Evolutionary conservation across 208 protist genomes (phyloP).

Genomic region (Acanthamoeba sp.): DNA sequence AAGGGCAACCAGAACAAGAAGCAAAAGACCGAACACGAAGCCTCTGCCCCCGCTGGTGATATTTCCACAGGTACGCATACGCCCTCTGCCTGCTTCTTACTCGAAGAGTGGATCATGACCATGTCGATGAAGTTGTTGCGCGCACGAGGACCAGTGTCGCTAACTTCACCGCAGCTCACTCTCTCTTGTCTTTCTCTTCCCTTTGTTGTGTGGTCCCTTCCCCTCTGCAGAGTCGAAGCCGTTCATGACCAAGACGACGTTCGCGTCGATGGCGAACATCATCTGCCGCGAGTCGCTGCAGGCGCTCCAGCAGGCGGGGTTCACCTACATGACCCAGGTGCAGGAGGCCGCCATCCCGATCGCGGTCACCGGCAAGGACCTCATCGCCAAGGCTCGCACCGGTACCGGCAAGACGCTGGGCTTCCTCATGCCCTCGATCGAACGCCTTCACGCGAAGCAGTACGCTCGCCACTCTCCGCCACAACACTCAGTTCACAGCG

Average conservation of each 20-base stretch:
- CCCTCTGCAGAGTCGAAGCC: conserved; percentile 26
- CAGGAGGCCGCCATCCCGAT: conserved; percentile 90
- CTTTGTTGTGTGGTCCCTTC: background rate
- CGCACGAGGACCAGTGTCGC: background rate
- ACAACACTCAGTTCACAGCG: too few species aligned
- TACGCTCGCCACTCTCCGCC: background rate
- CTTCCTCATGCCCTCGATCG: conserved; percentile 99
- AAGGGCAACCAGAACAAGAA: background rate
- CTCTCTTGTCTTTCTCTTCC: background rate
- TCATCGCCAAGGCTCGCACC: conserved; percentile 87
- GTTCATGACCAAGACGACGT: conserved; percentile 57
- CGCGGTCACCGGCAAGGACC: conserved; percentile 80
- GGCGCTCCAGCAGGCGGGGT: conserved; percentile 89
- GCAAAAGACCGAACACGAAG: background rate
- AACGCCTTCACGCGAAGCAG: conserved; percentile 95
- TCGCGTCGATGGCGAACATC: conserved; percentile 15
- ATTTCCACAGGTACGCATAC: background rate
- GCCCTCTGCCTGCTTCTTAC: background rate
- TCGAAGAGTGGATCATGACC: too few species aligned
- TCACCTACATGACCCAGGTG: conserved; percentile 96
- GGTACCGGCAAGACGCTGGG: conserved; percentile 98
- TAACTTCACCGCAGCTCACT: background rate
- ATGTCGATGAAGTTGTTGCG: too few species aligned
- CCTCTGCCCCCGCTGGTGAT: background rate
- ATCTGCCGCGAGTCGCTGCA: conserved; percentile 80